Base-by-base conservation (phyloP, 176 grass and related monocot species). In the Aegilops longissima region DNA sequence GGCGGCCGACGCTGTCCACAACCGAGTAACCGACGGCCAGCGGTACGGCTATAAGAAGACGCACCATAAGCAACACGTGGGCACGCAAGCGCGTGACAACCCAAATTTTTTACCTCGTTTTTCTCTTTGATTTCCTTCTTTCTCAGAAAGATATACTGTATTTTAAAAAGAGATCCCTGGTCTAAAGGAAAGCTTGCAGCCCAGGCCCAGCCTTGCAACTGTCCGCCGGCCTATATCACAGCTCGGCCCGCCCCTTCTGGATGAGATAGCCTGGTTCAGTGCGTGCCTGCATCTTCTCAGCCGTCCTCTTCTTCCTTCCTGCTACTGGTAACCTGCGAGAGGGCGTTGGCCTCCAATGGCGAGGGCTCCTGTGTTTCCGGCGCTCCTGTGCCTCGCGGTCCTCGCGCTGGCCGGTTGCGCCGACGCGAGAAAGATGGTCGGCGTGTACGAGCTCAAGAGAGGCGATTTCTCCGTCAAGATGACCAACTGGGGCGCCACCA, bases 381-480 rank as follows among this genome's bases (percentile, higher is more conserved):
- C 59, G n/a, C 56, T 84, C 67, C 30, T 98, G 61, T 88, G 65
- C 80, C n/a, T 90, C 14, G 14, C 75, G 65, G 86, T 80, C 31
- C 42, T 61, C 1, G 87, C 77, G 47, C 70, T 85, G 23, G 69
- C 85, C 51, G 11, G 23, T 76, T 11, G 30, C 25, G 77, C 70
- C 75, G 85, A 36, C 58, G 78, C 78, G 17, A 86, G 90, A 79
- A 94, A 90, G 80, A 87, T 42, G 77, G 84, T 92, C 5, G 88
- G 93, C 9, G 84, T 94, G 45, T 95, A 95, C 49, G 84, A 86
- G 86, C 89, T 93, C 75, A 91, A 42, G 38, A 98, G 71, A 61
- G 90, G 90, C 7, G 86, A 95, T 83, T 98, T 95, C 90, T 95
- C 92, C 17, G 49, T 98, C 29, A 94, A 79, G 81, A 18, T 98